Evolutionary conservation across 257 asterid genomes (phyloP).

Genomic region (Coffea canephora): DNA sequence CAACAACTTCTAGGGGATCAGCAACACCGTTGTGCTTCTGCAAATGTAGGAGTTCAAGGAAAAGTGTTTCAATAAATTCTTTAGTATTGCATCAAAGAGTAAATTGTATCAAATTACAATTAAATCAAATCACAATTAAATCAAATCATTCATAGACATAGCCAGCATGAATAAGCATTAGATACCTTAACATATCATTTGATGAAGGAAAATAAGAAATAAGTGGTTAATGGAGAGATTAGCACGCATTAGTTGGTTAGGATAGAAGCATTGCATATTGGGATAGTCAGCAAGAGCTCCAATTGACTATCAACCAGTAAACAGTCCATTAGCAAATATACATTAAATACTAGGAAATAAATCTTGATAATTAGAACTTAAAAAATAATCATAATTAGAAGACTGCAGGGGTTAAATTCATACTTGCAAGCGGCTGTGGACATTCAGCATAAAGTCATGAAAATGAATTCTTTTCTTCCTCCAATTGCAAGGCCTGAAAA

Average conservation of each 20-base stretch:
- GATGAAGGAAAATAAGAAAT: neutral
- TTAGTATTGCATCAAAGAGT: too few relatives aligned
- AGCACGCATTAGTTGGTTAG: neutral
- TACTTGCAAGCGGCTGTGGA: constrained; percentile 92
- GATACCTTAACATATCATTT: neutral
- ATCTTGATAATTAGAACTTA: neutral
- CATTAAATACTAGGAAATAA: neutral
- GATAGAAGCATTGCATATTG: neutral
- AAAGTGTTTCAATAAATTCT: neutral
- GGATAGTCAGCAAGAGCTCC: neutral
- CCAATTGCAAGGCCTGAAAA: constrained; percentile 75
- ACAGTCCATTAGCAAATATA: neutral
- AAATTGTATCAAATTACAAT: neutral
- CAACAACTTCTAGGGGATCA: constrained; percentile 71
- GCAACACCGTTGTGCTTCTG: constrained; percentile 90
- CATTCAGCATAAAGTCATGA: constrained; percentile 91
- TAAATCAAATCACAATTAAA: neutral
- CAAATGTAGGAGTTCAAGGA: constrained; percentile 17
- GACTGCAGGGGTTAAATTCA: constrained; percentile 14
- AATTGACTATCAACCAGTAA: neutral
- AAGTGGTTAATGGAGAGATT: neutral
- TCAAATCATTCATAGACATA: neutral
- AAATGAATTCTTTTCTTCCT: constrained; percentile 95
- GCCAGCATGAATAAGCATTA: neutral
- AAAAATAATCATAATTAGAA: neutral